Evolutionary conservation across 2,329 filamentous ascomycete genomes (phyloP).

Genomic region (Colletotrichum incanum): DNA sequence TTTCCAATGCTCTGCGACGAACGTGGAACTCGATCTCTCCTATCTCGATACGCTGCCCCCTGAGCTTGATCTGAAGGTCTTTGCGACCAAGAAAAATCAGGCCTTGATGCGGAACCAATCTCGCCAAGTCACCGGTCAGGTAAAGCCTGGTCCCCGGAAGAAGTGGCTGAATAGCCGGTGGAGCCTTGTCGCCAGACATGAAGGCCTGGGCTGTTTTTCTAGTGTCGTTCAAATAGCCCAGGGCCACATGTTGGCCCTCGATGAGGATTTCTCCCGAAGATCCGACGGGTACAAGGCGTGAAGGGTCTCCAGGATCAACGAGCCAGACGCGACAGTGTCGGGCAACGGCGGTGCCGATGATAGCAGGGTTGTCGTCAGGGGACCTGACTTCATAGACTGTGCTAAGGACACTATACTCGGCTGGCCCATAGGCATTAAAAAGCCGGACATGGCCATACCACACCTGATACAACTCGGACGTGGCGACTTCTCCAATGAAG

Average conservation of each 20-base stretch:
- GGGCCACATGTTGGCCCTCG: conserved; percentile 42
- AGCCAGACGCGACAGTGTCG: conserved; percentile 38
- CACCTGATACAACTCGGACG: not conserved
- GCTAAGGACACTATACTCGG: conserved; percentile 13
- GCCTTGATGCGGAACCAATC: conserved; percentile 50
- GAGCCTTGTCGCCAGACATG: not conserved
- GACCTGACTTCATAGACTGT: not conserved
- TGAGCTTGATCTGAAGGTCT: conserved; percentile 12
- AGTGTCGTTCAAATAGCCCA: conserved; percentile 45
- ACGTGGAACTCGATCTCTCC: conserved; percentile 48
- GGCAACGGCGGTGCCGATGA: not conserved
- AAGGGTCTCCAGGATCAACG: conserved; percentile 42
- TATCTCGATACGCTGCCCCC: conserved; percentile 59
- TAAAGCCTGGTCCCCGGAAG: conserved; percentile 52
- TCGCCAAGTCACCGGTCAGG: conserved; percentile 65
- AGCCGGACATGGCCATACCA: not conserved
- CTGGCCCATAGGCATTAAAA: not conserved
- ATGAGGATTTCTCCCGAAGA: conserved; percentile 47
- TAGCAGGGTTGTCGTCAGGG: conserved; percentile 10
- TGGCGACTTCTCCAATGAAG: not conserved
- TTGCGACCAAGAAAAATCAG: conserved; percentile 16
- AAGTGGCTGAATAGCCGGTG: conserved; percentile 31
- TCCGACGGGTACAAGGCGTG: conserved; percentile 45
- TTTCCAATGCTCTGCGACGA: not conserved
- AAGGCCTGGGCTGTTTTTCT: conserved; percentile 41